Evolutionary conservation across 169 alveolate genomes (phyloP).

Genomic region (Plasmodium yoelii): DNA sequence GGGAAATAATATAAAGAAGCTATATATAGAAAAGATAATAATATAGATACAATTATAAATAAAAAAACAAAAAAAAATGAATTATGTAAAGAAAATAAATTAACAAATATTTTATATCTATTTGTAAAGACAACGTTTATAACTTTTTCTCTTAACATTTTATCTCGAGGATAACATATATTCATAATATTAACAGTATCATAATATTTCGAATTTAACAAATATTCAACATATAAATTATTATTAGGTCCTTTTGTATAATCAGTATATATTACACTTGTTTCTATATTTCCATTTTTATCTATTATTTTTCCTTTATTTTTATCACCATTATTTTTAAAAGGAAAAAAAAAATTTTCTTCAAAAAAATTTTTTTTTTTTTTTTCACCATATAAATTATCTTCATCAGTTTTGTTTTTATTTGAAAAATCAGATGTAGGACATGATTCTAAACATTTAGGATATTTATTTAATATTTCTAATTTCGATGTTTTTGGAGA

Average conservation of each 20-base stretch:
- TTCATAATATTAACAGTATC: conserved; percentile 62
- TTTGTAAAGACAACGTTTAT: conserved; percentile 43
- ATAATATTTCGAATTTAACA: conserved; percentile 49
- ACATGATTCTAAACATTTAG: conserved; percentile 54
- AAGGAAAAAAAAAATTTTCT: conserved; percentile 9
- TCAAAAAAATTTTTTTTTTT: conserved; percentile 25
- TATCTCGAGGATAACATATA: conserved; percentile 61
- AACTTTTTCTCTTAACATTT: conserved; percentile 43
- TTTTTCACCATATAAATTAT: conserved; percentile 10
- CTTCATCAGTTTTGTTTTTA: neutral
- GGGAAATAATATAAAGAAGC: conserved; percentile 20
- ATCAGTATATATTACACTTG: conserved; percentile 61
- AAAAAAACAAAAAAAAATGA: conserved; percentile 24
- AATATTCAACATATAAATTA: conserved; percentile 68
- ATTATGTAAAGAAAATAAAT: conserved; percentile 53
- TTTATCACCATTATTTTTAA: neutral
- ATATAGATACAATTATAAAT: conserved; percentile 9
- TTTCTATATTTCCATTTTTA: conserved; percentile 41
- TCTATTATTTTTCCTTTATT: conserved; percentile 22
- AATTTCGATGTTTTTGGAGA: conserved; percentile 40
- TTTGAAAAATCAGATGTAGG: conserved; percentile 17
- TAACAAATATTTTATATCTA: conserved; percentile 56
- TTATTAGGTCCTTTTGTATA: conserved; percentile 56
- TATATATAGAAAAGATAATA: conserved; percentile 29
- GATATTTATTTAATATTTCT: conserved; percentile 46